These are phyloP conservation scores for Camellia sinensis DNA, from an alignment of 148 eudicot genomes.

Conservation along the genomic window DNA sequence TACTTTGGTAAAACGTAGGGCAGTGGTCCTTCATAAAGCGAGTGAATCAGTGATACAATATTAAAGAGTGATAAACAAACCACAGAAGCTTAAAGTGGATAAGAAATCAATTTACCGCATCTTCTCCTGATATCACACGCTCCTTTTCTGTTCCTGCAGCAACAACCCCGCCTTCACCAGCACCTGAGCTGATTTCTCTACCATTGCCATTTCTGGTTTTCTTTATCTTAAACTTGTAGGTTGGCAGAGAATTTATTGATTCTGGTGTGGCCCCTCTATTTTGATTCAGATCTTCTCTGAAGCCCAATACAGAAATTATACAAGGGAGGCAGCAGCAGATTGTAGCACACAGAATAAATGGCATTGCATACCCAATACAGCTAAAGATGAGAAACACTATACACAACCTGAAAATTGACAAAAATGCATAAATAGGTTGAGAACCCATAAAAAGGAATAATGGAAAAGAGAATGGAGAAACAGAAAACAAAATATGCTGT, in stretches of 20 bases:
- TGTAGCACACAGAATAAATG: constrained; percentile 89
- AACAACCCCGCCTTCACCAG: constrained; percentile 61
- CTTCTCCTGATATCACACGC: constrained; percentile 81
- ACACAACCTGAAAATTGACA: constrained; percentile 60
- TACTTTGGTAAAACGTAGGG: not conserved
- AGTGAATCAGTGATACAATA: not conserved
- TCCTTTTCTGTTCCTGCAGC: constrained; percentile 93
- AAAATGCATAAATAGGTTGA: constrained; percentile 13
- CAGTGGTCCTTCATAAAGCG: not conserved
- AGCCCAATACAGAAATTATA: constrained; percentile 80
- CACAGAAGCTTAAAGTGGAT: not conserved
- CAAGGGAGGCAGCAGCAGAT: constrained; percentile 97
- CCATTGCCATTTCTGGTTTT: constrained; percentile 46
- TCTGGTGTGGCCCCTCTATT: constrained; percentile 83
- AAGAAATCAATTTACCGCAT: constrained; percentile 60
- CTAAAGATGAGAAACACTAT: constrained; percentile 81
- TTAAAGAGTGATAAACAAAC: not conserved
- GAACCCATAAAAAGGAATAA: constrained; percentile 6
- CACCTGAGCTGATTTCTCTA: constrained; percentile 30
- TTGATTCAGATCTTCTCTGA: constrained; percentile 78
- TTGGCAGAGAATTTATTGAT: constrained; percentile 80
- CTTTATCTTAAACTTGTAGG: constrained; percentile 76
- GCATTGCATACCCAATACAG: constrained; percentile 97
- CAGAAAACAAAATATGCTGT: not conserved
- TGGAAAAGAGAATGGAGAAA: not conserved